These are phyloP conservation scores for Hymenochaete sp. DNA, from an alignment of 1,284 basidiomycete genomes.

Conservation along the genomic window DNA sequence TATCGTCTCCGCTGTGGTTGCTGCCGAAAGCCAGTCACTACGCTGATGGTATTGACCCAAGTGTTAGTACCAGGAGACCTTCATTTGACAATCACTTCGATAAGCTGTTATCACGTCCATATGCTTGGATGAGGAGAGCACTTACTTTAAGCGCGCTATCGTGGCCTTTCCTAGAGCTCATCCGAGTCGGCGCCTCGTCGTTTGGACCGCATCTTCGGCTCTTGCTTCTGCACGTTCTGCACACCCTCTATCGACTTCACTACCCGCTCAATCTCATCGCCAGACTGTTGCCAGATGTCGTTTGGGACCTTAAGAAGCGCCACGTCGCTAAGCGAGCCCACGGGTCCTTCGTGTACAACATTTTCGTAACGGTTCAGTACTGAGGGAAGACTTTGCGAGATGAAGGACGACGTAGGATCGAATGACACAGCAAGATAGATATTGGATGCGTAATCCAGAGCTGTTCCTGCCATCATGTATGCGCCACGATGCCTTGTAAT, in stretches of 20 bases:
- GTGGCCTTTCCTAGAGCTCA: background rate
- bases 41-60: background rate
- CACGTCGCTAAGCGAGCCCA: slow-evolving; percentile 25
- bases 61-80: background rate
- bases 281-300: slow-evolving; percentile 21
- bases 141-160: background rate
- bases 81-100: background rate
- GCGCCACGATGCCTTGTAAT: too few relatives aligned
- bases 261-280: slow-evolving; percentile 21
- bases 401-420: slow-evolving; percentile 21
- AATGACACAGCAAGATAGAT: slow-evolving; percentile 26
- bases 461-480: too few relatives aligned
- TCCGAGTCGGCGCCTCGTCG: slow-evolving; percentile 18
- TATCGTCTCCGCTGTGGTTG: too few relatives aligned
- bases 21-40: background rate
- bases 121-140: background rate
- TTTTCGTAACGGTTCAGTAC: slow-evolving; percentile 21
- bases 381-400: slow-evolving; percentile 19
- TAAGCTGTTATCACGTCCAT: background rate
- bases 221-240: slow-evolving; percentile 26
- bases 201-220: slow-evolving; percentile 23
- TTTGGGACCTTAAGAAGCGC: slow-evolving; percentile 28
- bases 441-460: slow-evolving; percentile 22
- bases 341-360: slow-evolving; percentile 24
- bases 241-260: slow-evolving; percentile 21